Base-by-base conservation (phyloP, 1,284 basidiomycete species). In the Rhodotorula glutinis region DNA sequence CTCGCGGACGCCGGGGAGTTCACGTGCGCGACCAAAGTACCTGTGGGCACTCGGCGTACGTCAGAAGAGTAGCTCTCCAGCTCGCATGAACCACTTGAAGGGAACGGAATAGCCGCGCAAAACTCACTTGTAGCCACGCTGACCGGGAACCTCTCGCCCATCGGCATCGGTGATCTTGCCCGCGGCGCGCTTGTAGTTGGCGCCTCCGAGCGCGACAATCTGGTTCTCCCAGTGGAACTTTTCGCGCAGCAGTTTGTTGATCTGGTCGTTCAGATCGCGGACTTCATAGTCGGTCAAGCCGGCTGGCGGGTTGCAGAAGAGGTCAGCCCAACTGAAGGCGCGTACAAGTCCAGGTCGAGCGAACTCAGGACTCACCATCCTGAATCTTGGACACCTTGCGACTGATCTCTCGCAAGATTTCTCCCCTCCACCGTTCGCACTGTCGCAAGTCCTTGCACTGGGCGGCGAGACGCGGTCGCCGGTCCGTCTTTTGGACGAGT, bases 161-260 rank as follows among this genome's bases (percentile, higher is more conserved):
- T 94, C 92, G 72, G 94, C 92, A 76, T 97, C 90, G 72, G 90
- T 76, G 90, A 96, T 95, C 57, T 88, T 87, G 9, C 90, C 87
- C 40, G 80, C 77, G 76, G 91, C 94, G 58, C 94, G 82, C 76
- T 91, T 85, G 77, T 98, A 98, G 77, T 98, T 98, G 33, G 95
- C 96, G 66, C 95, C 96, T 60, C 95, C 96, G 2, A 98, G 82
- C 21, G 88, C 87, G 29, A 98, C 87, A 60, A 98, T 97, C 79
- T 98, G 94, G 74, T 92, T 93, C 82, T 98, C 95, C 91, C 93
- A 99, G 79, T 96, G 92, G 43, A 88, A 81, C 80, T 98, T 98
- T 80, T 99, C 95, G 43, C 95, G 85, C 82, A 98, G 82, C 16
- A 97, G 82, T 77, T 89, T 91, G 82, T 99, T 99, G 76, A 99